phyloP scores from a whole-genome alignment of 768 basidiomycete species.

The Albatrellus ellisii region DNA sequence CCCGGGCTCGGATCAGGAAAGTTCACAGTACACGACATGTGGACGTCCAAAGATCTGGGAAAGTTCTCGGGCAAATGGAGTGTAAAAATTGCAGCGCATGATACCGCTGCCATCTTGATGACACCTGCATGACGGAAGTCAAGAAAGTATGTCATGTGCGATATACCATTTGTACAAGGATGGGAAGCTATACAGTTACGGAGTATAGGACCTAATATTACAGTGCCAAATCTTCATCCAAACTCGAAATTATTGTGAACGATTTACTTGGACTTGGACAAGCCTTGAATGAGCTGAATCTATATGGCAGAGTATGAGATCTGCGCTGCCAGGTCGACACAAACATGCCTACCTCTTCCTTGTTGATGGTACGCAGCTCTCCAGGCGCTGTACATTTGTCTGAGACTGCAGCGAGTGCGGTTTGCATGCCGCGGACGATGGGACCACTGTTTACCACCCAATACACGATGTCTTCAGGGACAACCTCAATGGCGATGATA shows the following conservation, averaged over 20 bases:
- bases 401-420: conserved; percentile 42
- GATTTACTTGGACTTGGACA: conserved; percentile 1
- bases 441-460: conserved; percentile 55
- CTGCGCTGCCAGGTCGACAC: neutral
- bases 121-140: conserved; percentile 11
- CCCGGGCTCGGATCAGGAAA: conserved; percentile 25
- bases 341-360: conserved; percentile 43
- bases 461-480: conserved; percentile 70
- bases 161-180: neutral
- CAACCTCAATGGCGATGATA: conserved; percentile 64
- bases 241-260: neutral
- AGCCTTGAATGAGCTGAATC: conserved; percentile 8
- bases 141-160: neutral
- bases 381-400: conserved; percentile 61
- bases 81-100: conserved; percentile 32
- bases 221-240: neutral
- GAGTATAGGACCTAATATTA: neutral
- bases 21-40: conserved; percentile 39
- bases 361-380: conserved; percentile 61
- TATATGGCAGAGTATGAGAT: neutral
- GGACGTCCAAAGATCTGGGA: conserved; percentile 33
- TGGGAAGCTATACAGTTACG: neutral
- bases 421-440: conserved; percentile 45
- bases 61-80: conserved; percentile 26
- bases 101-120: conserved; percentile 38